Percentiles rank a stretch among this genome's conserved stretches.
Evolutionary conservation across 2,329 filamentous ascomycete genomes (phyloP).

Genomic region (Clarireedia hainanense): DNA sequence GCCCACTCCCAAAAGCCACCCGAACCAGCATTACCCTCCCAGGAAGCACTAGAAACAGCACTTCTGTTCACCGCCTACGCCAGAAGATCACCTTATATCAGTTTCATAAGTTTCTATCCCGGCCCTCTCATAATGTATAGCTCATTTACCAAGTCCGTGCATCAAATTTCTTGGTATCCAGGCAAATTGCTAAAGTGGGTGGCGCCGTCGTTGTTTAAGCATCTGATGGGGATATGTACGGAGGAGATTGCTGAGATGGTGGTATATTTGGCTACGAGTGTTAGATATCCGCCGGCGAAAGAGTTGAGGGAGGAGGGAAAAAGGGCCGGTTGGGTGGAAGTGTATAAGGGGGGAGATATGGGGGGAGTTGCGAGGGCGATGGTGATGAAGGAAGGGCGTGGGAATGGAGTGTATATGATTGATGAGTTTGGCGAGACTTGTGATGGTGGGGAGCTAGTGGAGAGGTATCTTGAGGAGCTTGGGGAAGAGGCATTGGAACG

Average conservation of each 20-base stretch:
- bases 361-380: neutral
- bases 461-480: neutral
- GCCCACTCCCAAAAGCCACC: neutral
- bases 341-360: neutral
- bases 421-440: neutral
- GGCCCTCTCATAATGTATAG: neutral
- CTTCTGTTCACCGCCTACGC: neutral
- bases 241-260: neutral
- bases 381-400: neutral
- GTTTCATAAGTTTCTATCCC: neutral
- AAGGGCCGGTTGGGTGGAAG: neutral
- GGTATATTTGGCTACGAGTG: neutral
- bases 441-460: neutral
- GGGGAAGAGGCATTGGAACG: neutral
- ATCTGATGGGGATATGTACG: neutral
- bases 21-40: neutral
- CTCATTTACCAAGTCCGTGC: neutral
- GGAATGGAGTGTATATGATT: conserved; percentile 1
- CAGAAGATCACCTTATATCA: neutral
- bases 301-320: neutral
- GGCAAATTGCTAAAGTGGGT: neutral
- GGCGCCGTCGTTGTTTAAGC: neutral
- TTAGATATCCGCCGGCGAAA: neutral
- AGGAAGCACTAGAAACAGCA: neutral
- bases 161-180: neutral